Conservation (phyloP, 2,329 filamentous ascomycete species). For the Paracamarosporium sp. region DNA sequence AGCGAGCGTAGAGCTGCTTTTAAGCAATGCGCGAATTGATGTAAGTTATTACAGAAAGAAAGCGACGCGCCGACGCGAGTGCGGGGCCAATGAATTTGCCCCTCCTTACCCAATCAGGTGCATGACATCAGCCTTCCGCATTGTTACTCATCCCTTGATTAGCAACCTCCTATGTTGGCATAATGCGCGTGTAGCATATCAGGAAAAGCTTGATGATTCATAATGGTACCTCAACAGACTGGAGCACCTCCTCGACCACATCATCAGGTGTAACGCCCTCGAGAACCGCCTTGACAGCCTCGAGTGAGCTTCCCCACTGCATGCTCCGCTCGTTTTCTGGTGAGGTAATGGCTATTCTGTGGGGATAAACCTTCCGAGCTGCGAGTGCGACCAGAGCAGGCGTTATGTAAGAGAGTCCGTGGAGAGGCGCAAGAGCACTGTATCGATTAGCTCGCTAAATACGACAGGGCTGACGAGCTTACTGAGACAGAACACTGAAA, state of each 20-base stretch:
- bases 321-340: slow-evolving; percentile 82
- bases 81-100: slow-evolving; percentile 20
- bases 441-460: slow-evolving; percentile 33
- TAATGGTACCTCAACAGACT: slow-evolving; percentile 62
- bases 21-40: neutral
- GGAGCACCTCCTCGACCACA: slow-evolving; percentile 66
- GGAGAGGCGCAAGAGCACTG: slow-evolving; percentile 78
- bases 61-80: neutral
- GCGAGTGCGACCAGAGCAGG: slow-evolving; percentile 85
- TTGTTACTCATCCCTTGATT: slow-evolving; percentile 30
- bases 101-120: slow-evolving; percentile 29
- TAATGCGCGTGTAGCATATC: slow-evolving; percentile 3
- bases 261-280: slow-evolving; percentile 63
- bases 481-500: slow-evolving; percentile 72
- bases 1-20: neutral
- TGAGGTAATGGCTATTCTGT: slow-evolving; percentile 75
- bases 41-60: neutral
- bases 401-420: slow-evolving; percentile 80
- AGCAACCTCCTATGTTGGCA: neutral
- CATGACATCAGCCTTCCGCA: slow-evolving; percentile 33
- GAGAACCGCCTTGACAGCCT: slow-evolving; percentile 71
- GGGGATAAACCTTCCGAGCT: slow-evolving; percentile 84
- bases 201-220: slow-evolving; percentile 27
- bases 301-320: slow-evolving; percentile 86
- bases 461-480: slow-evolving; percentile 24